A percentile compares a stretch with the other conserved stretches of the same genome.
These are phyloP conservation scores for Dispira simplex DNA, from an alignment of 192 early-diverging fungal species.

Conservation along the genomic window DNA sequence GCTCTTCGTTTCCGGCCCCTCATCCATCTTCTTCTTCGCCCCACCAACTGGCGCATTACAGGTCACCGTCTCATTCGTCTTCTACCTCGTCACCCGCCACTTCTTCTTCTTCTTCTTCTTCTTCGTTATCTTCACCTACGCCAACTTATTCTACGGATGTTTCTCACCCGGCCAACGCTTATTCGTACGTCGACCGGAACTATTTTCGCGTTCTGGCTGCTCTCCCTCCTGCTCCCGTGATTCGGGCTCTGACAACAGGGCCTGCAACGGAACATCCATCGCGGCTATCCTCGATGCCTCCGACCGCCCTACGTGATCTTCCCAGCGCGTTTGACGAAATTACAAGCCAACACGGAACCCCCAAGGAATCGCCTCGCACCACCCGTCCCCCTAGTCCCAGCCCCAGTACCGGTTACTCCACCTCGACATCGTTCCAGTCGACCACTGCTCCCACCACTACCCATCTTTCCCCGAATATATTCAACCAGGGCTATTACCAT, in stretches of 20 bases:
- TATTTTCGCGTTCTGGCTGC: conserved; percentile 10
- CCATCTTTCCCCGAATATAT: conserved; percentile 44
- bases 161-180: no score
- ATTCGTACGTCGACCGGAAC: conserved; percentile 4
- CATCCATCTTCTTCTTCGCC: no score
- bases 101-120: no score
- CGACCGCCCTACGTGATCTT: neutral
- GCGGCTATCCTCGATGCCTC: neutral
- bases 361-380: no score
- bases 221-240: conserved; percentile 4
- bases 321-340: no score
- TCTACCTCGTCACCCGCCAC: no score
- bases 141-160: no score
- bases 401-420: neutral
- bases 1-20: neutral
- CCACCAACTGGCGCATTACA: no score
- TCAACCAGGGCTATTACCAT: conserved; percentile 94
- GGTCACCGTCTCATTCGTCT: no score
- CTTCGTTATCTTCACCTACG: no score
- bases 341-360: no score
- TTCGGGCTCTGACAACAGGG: neutral
- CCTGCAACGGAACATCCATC: neutral
- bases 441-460: conserved; percentile 1
- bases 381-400: no score
- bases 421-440: neutral